Percentiles rank a stretch among this genome's conserved stretches.
phyloP scores from a whole-genome alignment of 495 filamentous ascomycete genomes.

The Neurospora sp. region DNA sequence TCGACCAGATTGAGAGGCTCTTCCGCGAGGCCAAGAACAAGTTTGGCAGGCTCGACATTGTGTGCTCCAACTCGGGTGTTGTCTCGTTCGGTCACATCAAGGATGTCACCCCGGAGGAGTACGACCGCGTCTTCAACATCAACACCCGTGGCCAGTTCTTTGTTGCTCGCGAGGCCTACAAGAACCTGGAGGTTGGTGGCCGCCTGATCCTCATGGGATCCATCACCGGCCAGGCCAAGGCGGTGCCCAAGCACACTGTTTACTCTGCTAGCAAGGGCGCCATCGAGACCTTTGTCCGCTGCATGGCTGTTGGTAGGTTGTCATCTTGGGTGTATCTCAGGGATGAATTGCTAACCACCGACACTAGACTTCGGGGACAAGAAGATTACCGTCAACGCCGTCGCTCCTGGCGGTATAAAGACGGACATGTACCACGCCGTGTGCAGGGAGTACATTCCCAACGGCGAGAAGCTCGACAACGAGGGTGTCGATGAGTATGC shows the following conservation, averaged over 20 bases:
- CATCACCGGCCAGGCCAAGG: constrained; percentile 54
- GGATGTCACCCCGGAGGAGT: constrained; percentile 65
- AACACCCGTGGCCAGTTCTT: constrained; percentile 80
- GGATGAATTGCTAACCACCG: neutral
- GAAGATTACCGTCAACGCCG: constrained; percentile 53
- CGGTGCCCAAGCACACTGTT: constrained; percentile 52
- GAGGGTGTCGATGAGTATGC: constrained; percentile 35
- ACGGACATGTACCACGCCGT: constrained; percentile 61
- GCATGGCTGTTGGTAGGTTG: constrained; percentile 22
- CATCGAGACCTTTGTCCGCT: constrained; percentile 27
- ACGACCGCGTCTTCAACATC: constrained; percentile 67
- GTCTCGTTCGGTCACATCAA: constrained; percentile 53
- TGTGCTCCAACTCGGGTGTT: constrained; percentile 58
- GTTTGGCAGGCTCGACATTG: constrained; percentile 60
- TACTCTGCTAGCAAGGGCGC: constrained; percentile 36
- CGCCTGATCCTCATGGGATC: constrained; percentile 54
- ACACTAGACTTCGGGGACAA: constrained; percentile 28
- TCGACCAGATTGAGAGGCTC: constrained; percentile 44
- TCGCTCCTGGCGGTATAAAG: constrained; percentile 59
- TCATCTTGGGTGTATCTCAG: neutral
- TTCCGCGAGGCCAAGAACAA: constrained; percentile 47
- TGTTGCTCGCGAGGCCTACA: constrained; percentile 59
- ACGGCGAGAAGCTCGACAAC: constrained; percentile 37
- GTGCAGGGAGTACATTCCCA: constrained; percentile 54
- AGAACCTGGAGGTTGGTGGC: constrained; percentile 49